Conservation (phyloP, 495 filamentous ascomycete species). For the Annulohypoxylon maeteangense region DNA sequence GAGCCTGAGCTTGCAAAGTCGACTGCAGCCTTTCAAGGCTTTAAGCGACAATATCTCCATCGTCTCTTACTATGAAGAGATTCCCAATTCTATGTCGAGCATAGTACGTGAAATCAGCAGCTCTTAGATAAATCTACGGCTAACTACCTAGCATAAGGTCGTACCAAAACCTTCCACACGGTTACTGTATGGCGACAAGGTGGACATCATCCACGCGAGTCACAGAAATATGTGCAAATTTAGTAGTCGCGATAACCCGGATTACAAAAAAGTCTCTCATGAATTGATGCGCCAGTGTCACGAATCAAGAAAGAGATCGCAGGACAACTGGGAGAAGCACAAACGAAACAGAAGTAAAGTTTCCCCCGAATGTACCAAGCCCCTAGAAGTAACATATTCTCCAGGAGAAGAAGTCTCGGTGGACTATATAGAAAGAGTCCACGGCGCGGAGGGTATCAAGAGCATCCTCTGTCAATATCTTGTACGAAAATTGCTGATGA, state of each 20-base stretch:
- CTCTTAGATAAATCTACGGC: not conserved
- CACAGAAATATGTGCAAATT: constrained; percentile 5
- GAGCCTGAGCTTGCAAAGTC: constrained; percentile 6
- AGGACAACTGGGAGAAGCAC: not conserved
- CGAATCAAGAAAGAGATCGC: not conserved
- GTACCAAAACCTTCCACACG: not conserved
- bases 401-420: not conserved
- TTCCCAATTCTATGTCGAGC: not conserved
- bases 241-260: not conserved
- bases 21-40: constrained; percentile 10
- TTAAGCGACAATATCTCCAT: constrained; percentile 6
- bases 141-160: not conserved
- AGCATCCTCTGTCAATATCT: not conserved
- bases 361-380: not conserved
- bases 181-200: not conserved
- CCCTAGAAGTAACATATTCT: not conserved
- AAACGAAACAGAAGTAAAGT: not conserved
- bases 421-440: not conserved
- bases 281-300: not conserved
- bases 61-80: constrained; percentile 1
- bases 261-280: not conserved
- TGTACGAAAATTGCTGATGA: not conserved
- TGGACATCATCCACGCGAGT: not conserved
- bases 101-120: not conserved
- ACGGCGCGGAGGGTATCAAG: not conserved